Conservation (phyloP, 1,139 yeast genomes). For the Lodderomyces parapsilosis region DNA sequence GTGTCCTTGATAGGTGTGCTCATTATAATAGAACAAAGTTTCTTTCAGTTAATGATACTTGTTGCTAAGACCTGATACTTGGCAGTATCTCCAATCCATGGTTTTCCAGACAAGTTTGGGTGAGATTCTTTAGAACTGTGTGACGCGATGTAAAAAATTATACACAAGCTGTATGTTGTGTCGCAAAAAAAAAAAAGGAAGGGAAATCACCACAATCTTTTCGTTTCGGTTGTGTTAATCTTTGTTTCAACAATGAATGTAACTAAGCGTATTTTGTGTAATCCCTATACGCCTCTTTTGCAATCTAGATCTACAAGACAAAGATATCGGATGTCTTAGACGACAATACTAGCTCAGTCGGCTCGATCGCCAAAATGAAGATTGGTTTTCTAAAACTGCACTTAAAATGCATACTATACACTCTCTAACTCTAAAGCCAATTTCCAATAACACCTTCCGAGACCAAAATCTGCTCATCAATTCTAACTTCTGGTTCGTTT, state of each 20-base stretch:
- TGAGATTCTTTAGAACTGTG: background rate
- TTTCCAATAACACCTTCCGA: constrained; percentile 39
- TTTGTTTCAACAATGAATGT: constrained; percentile 4
- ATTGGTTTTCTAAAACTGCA: no score
- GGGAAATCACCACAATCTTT: no score
- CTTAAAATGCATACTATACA: no score
- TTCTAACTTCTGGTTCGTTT: constrained; percentile 43
- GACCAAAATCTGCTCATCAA: constrained; percentile 64
- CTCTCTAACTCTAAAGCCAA: constrained; percentile 10
- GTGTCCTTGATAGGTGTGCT: background rate
- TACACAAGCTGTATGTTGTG: no score
- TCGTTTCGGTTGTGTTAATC: background rate
- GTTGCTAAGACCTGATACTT: background rate
- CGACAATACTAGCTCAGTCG: background rate
- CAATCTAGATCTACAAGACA: background rate
- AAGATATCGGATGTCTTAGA: background rate
- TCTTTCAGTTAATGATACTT: background rate
- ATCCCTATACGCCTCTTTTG: background rate
- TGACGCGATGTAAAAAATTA: background rate
- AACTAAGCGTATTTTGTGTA: background rate
- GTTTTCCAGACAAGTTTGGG: background rate
- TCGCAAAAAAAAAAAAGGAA: no score
- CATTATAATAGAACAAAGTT: background rate
- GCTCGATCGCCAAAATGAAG: no score
- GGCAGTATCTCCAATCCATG: background rate